These are phyloP conservation scores for Paraconiothyrium brasiliense DNA, from an alignment of 2,329 filamentous ascomycete genomes.

Conservation along the genomic window DNA sequence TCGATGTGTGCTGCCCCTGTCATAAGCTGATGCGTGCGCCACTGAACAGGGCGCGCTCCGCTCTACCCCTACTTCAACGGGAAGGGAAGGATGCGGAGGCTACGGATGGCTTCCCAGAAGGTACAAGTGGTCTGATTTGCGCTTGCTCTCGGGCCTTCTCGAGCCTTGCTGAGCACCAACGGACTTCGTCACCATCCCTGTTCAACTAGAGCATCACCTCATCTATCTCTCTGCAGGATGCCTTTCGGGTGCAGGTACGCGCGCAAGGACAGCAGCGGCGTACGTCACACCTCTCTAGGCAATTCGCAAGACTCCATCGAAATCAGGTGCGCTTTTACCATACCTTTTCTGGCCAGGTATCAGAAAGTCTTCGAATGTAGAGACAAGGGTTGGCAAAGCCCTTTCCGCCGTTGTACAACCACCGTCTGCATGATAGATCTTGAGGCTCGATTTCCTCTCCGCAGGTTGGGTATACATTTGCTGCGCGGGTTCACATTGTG, in stretches of 20 bases:
- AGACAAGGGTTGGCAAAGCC: neutral
- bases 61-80: conserved; percentile 13
- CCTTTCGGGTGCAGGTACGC: neutral
- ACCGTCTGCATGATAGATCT: neutral
- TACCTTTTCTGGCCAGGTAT: neutral
- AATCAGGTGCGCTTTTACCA: neutral
- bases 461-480: neutral
- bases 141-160: neutral
- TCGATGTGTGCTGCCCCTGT: neutral
- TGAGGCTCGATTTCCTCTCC: neutral
- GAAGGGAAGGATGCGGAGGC: conserved; percentile 32
- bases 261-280: neutral
- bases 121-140: conserved; percentile 13
- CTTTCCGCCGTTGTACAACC: conserved; percentile 1
- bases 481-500: neutral
- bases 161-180: neutral
- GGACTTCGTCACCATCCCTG: conserved; percentile 4
- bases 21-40: conserved; percentile 8
- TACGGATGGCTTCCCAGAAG: conserved; percentile 26
- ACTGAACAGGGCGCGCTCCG: conserved; percentile 12
- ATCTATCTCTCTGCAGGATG: neutral
- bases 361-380: neutral
- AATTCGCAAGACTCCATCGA: neutral
- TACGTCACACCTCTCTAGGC: neutral
- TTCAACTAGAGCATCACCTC: neutral